phyloP scores from a whole-genome alignment of 2,329 filamentous ascomycete species.

The Scopulariopsis brevicaulis region DNA sequence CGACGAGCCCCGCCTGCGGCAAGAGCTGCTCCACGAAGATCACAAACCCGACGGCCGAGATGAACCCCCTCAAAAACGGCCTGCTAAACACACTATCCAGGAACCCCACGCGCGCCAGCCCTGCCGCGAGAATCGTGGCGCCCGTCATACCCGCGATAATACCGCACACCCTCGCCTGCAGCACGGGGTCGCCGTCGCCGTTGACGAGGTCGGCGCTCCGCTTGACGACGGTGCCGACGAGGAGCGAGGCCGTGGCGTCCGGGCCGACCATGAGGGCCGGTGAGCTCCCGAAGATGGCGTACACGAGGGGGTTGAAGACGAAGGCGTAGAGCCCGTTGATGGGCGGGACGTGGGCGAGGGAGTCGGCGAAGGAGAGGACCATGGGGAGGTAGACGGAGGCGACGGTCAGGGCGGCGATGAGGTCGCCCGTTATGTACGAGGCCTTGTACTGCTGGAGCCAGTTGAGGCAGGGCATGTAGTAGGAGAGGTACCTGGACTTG shows the following conservation, averaged over 20 bases:
- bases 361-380: slow-evolving; percentile 85
- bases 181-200: slow-evolving; percentile 46
- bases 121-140: slow-evolving; percentile 77
- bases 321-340: slow-evolving; percentile 93
- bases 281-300: slow-evolving; percentile 82
- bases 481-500: slow-evolving; percentile 65
- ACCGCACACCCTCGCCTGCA: slow-evolving; percentile 77
- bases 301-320: slow-evolving; percentile 83
- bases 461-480: slow-evolving; percentile 84
- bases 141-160: slow-evolving; percentile 82
- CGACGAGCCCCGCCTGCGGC: slow-evolving; percentile 71
- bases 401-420: slow-evolving; percentile 85
- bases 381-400: slow-evolving; percentile 98
- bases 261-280: slow-evolving; percentile 91
- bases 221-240: slow-evolving; percentile 80
- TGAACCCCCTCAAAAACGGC: slow-evolving; percentile 89
- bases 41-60: slow-evolving; percentile 92
- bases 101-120: slow-evolving; percentile 77
- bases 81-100: slow-evolving; percentile 88
- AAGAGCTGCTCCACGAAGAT: slow-evolving; percentile 93
- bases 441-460: slow-evolving; percentile 84
- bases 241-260: slow-evolving; percentile 83
- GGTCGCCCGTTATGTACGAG: slow-evolving; percentile 73
- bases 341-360: slow-evolving; percentile 83
- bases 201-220: slow-evolving; percentile 61